Conservation (phyloP, 768 basidiomycete species). For the Cystobasidium tubakii region DNA sequence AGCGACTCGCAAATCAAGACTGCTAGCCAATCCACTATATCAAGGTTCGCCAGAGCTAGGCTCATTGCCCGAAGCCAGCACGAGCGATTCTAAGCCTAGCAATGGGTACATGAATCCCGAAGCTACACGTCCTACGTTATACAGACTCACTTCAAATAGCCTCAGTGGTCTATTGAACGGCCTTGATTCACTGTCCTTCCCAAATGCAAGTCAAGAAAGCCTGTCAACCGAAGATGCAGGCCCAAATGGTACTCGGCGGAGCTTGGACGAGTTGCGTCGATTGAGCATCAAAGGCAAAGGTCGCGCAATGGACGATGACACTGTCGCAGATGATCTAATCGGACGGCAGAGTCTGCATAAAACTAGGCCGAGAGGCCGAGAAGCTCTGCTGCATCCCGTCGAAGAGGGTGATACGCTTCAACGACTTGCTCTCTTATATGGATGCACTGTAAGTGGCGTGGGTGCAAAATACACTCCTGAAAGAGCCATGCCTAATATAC, state of each 20-base stretch:
- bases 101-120: background rate
- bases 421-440: constrained; percentile 29
- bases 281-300: constrained; percentile 31
- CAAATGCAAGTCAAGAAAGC: constrained; percentile 13
- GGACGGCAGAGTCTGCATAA: background rate
- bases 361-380: background rate
- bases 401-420: constrained; percentile 24
- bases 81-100: background rate
- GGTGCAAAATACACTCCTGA: background rate
- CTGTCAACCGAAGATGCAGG: constrained; percentile 21
- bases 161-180: constrained; percentile 8
- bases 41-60: background rate
- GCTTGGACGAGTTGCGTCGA: constrained; percentile 33
- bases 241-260: background rate
- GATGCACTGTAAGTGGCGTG: constrained; percentile 18
- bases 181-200: constrained; percentile 6
- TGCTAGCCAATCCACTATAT: constrained; percentile 3
- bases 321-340: background rate
- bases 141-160: constrained; percentile 13
- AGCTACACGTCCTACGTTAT: constrained; percentile 25
- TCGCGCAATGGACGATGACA: background rate
- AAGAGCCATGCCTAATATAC: background rate
- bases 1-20: background rate
- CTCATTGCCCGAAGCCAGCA: background rate
- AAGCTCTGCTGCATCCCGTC: constrained; percentile 30